Conservation (phyloP, 495 filamentous ascomycete genomes). For the Lepidopterella palustris region DNA sequence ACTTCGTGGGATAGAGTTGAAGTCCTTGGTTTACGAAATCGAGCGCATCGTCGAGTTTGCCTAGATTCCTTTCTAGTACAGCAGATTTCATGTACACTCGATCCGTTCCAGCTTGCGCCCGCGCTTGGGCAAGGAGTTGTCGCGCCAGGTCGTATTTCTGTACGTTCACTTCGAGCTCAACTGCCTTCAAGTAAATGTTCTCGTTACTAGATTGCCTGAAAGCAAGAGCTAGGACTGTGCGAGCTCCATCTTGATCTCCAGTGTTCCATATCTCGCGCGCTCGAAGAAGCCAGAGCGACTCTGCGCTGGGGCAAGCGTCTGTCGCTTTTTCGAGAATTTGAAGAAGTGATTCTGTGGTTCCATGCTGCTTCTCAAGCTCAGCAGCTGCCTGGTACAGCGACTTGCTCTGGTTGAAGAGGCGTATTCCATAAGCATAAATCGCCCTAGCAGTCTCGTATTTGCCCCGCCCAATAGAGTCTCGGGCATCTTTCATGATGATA, state of each 20-base stretch:
- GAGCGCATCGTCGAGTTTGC: constrained; percentile 69
- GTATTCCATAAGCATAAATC: constrained; percentile 85
- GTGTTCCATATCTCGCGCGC: constrained; percentile 89
- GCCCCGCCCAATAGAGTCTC: constrained; percentile 65
- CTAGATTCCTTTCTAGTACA: constrained; percentile 79
- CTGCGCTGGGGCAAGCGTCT: constrained; percentile 69
- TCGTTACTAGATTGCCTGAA: constrained; percentile 96
- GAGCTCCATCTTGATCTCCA: constrained; percentile 76
- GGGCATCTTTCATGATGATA: constrained; percentile 90
- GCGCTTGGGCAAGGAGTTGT: constrained; percentile 69
- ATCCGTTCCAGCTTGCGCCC: constrained; percentile 83
- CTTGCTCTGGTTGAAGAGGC: constrained; percentile 76
- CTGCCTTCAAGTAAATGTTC: constrained; percentile 92
- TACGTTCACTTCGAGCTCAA: constrained; percentile 90
- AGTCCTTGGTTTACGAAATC: constrained; percentile 83
- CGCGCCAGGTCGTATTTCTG: constrained; percentile 71
- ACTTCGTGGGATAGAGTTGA: constrained; percentile 74
- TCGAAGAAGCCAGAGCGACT: constrained; percentile 92
- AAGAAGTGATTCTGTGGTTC: constrained; percentile 74
- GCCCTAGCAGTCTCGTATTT: constrained; percentile 85
- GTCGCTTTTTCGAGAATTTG: constrained; percentile 86
- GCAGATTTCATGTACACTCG: constrained; percentile 95
- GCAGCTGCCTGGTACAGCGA: constrained; percentile 83
- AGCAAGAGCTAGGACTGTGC: constrained; percentile 72
- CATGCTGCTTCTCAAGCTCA: constrained; percentile 86